Conservation (phyloP, 805 yeast species). For the Candida ulmi region DNA sequence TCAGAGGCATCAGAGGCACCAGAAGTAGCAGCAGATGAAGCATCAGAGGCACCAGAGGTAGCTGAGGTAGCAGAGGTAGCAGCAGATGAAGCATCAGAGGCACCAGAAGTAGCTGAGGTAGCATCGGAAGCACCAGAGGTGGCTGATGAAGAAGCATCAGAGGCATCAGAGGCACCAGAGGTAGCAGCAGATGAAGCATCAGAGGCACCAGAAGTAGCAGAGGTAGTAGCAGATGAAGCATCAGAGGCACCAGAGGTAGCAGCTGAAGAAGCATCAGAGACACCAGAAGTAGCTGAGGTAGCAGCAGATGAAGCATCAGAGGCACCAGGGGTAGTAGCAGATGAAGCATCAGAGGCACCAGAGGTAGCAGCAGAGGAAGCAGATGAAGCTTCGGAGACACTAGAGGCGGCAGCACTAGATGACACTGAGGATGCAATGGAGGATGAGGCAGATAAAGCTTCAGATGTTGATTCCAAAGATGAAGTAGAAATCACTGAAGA, state of each 20-base stretch:
- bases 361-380: too few relatives aligned
- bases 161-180: background rate
- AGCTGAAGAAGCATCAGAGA: background rate
- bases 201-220: conserved; percentile 1
- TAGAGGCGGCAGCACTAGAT: too few relatives aligned
- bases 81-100: too few relatives aligned
- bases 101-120: too few relatives aligned
- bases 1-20: too few relatives aligned
- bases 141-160: conserved; percentile 2
- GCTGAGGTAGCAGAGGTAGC: too few relatives aligned
- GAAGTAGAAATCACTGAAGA: conserved; percentile 1
- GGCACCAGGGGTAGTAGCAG: background rate
- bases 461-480: background rate
- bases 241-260: background rate
- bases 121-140: too few relatives aligned
- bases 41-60: too few relatives aligned
- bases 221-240: background rate
- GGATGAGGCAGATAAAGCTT: background rate
- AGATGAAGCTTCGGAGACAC: too few relatives aligned
- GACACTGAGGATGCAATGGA: too few relatives aligned
- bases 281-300: background rate
- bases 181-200: background rate
- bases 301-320: background rate
- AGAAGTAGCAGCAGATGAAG: too few relatives aligned
- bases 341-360: background rate